A percentile compares a stretch with the other conserved stretches of the same genome.
Evolutionary conservation across 1,139 yeast species (phyloP).

Genomic region (Kurtzmaniella quercitrusa): DNA sequence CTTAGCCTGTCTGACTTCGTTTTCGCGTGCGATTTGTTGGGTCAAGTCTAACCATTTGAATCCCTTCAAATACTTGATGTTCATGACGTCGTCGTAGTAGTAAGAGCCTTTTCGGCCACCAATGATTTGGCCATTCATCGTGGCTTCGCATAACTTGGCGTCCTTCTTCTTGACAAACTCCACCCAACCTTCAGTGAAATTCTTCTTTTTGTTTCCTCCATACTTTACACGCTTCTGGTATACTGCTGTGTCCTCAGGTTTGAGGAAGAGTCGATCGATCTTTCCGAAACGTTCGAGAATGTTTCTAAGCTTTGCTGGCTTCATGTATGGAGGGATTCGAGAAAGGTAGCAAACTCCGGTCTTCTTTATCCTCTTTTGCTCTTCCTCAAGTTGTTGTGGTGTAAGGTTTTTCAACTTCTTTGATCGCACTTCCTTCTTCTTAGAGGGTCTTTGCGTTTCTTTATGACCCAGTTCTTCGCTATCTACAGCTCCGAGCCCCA

Average conservation of each 20-base stretch:
- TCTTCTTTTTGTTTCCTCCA: constrained; percentile 92
- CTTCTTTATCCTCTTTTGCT: constrained; percentile 55
- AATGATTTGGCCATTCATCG: constrained; percentile 80
- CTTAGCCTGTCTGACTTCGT: constrained; percentile 83
- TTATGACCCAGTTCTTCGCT: constrained; percentile 1
- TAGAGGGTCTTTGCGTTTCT: constrained; percentile 2
- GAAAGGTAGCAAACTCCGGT: constrained; percentile 93
- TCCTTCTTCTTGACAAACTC: constrained; percentile 80
- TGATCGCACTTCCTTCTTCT: constrained; percentile 3
- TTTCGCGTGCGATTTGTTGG: constrained; percentile 88
- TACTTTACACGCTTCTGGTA: constrained; percentile 68
- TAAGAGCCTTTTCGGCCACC: constrained; percentile 94
- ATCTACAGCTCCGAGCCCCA: constrained; percentile 13
- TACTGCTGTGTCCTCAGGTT: constrained; percentile 73
- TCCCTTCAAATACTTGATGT: constrained; percentile 81
- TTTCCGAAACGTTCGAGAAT: constrained; percentile 78
- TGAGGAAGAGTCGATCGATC: constrained; percentile 77
- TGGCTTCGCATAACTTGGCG: constrained; percentile 83
- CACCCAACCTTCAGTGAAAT: constrained; percentile 95
- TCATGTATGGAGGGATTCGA: constrained; percentile 94
- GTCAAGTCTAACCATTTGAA: constrained; percentile 96
- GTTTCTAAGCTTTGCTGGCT: constrained; percentile 84
- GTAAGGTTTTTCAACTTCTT: constrained; percentile 38
- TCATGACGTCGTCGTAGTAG: constrained; percentile 90
- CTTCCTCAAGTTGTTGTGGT: constrained; percentile 51